Base-by-base conservation (phyloP, 2,329 filamentous ascomycete species). In the Phyllosticta citriasiana region DNA sequence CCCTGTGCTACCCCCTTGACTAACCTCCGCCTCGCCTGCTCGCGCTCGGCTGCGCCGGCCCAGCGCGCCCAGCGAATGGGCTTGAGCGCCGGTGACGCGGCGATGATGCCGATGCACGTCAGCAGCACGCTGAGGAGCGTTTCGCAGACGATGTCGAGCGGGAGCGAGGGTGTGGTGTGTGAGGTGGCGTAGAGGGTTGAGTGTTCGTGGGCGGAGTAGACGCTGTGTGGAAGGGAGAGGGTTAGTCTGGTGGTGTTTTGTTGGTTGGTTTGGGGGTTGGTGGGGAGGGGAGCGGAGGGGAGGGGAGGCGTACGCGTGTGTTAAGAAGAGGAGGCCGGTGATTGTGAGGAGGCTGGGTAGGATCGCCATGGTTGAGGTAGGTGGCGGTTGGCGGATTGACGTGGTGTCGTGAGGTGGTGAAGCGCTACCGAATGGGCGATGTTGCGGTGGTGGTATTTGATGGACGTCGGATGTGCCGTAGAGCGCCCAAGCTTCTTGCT, bases 201-300 rank as follows among this genome's bases (percentile, higher is more conserved):
- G 77, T 96, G 89, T 77, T 99, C 94, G 75, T 96, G 89, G 55
- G 92, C 91, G 57, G 94, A 99, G 77, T 97, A 99, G 77, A 92
- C 95, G 65, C 94, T 99, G 72, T 59, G 35, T 30, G 55, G 40
- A 60, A 57, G 53, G 55, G 53, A 26, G 27, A 1, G 35, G 10
- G 47, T 63, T 57, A 57, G 58, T 14, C n/a, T n/a, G n/a, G n/a
- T 24, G 40, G 27, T 4, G 16, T 9, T 22, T 40, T 27, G 51
- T 27, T 24, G 19, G 52, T 33, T 19, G 16, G 27, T 52, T 4
- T 14, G 25, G 30, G 25, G 27, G 22, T 35, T 16, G 51, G 6
- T 47, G 57, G 19, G 3, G n/a, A n/a, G 7, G 9, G 25, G 27
- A n/a, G 4, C 16, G 30, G 22, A 54, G 25, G 3, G 26, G 25